Evolutionary conservation across 768 basidiomycete genomes (phyloP), one percentile per base, ranked within the genome.

Genomic region (Russula earlei): DNA sequence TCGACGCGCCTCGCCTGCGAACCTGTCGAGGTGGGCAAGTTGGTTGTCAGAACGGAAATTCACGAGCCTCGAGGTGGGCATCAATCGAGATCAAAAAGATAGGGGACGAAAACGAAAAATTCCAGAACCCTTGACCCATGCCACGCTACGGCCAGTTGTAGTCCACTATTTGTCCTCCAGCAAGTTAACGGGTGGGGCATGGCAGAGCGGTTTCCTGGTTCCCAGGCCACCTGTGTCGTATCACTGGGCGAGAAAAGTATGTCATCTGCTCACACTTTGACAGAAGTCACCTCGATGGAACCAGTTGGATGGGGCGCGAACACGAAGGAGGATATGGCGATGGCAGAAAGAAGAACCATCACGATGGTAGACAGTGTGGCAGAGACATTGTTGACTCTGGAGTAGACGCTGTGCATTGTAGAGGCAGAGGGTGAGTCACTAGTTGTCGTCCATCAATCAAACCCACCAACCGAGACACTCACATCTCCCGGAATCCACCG

Each of bases 331-430:
- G 88, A 86, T 7, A 91, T 67, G 0, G 92, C 81, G 49, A 94
- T 80, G 58, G 80, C 76, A 0, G 71, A 81, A 37, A 91, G 74
- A 22, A 91, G 74, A 6, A 73, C 76, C 83, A 90, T 86, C 62
- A 83, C 69, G 65, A 85, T 89, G 15, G 85, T 81, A 6, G 87
- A 87, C 56, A 90, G 74, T 54, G 87, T 74, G 5, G 85, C 80
- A 24, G 84, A 85, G 62, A 81, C 67, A 67, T 85, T 87, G 71
- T 87, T 91, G 62, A 87, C 66, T 52, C 90, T 77, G 27, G 87
- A 73, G 59, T 82, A 77, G 48, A 82, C 70, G 63, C 74, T 84
- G 61, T 90, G 86, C 87, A 91, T 91, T 41, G 53, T 37, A 22
- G 49, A 49, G 7, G n/a, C 11, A 34, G 25, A 4, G 10, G 9